phyloP scores from a whole-genome alignment of 2,329 filamentous ascomycete species.

The Malbranchea cinnamomea region DNA sequence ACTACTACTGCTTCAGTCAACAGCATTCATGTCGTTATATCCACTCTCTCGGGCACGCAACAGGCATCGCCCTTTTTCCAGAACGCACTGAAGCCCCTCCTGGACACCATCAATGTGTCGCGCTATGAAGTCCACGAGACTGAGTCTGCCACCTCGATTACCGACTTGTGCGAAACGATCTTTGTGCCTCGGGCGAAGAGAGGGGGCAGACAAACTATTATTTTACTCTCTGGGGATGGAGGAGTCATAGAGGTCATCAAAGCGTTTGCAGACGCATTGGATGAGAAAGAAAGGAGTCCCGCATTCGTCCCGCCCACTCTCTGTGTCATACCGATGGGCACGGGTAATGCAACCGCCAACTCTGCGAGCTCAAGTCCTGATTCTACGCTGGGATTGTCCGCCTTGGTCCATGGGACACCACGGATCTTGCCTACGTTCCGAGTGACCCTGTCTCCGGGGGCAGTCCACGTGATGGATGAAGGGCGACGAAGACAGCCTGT shows the following conservation, averaged over 20 bases:
- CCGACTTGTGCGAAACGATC: conserved; percentile 40
- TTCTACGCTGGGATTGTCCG: conserved; percentile 34
- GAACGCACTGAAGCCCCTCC: conserved; percentile 40
- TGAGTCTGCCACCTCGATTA: conserved; percentile 46
- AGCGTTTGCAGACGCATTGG: conserved; percentile 30
- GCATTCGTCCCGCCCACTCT: conserved; percentile 39
- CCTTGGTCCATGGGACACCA: conserved; percentile 44
- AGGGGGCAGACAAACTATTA: conserved; percentile 42
- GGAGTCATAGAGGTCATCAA: conserved; percentile 75
- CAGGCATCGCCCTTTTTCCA: conserved; percentile 43
- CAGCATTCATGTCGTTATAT: conserved; percentile 48
- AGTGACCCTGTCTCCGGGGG: conserved; percentile 45
- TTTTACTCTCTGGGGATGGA: conserved; percentile 79
- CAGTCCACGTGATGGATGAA: conserved; percentile 31
- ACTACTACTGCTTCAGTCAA: too few species aligned
- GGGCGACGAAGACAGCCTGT: conserved; percentile 27
- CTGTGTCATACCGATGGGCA: conserved; percentile 38
- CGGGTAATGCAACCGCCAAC: conserved; percentile 32
- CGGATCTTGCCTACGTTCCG: conserved; percentile 46
- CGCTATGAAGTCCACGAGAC: conserved; percentile 48
- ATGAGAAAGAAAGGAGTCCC: too few species aligned
- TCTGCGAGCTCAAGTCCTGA: conserved; percentile 20
- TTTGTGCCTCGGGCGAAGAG: conserved; percentile 36
- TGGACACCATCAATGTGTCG: conserved; percentile 32
- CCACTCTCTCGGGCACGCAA: conserved; percentile 49